Evolutionary conservation across 2,329 filamentous ascomycete genomes (phyloP).

Genomic region (Cadophora sp.): DNA sequence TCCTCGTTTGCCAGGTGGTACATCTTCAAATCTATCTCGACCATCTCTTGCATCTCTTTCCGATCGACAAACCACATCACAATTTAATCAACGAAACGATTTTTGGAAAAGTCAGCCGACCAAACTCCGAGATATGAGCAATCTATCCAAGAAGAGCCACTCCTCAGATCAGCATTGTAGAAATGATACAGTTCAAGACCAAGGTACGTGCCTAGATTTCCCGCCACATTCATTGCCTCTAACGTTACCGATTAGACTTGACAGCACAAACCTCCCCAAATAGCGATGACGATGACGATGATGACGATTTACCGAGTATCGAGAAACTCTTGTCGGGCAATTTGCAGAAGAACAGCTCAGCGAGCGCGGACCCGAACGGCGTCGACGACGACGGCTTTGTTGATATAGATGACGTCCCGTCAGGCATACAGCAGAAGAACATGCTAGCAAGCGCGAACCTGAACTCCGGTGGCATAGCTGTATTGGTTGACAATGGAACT

Average conservation of each 20-base stretch:
- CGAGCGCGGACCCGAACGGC: slow-evolving; percentile 11
- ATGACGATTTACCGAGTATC: slow-evolving; percentile 21
- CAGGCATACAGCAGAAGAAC: slow-evolving; percentile 25
- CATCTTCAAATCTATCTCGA: no score
- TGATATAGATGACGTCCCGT: slow-evolving; percentile 29
- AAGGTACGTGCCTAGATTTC: no score
- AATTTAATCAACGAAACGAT: no score
- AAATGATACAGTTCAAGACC: no score
- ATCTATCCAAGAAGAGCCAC: no score
- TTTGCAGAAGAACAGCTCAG: slow-evolving; percentile 19
- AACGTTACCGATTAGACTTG: slow-evolving; percentile 23
- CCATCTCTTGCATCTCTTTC: no score
- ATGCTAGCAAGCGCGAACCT: slow-evolving; percentile 25
- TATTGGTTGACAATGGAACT: slow-evolving; percentile 23
- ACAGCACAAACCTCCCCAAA: slow-evolving; percentile 25
- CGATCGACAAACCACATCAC: no score
- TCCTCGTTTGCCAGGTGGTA: no score
- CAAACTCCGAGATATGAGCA: no score
- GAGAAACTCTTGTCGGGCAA: slow-evolving; percentile 24
- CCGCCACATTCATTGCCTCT: slow-evolving; percentile 23
- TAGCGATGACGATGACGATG: slow-evolving; percentile 19
- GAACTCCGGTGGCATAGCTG: slow-evolving; percentile 17
- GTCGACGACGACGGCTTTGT: slow-evolving; percentile 23
- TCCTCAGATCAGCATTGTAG: no score
- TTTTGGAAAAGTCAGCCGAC: no score